A percentile compares a stretch with the other conserved stretches of the same genome.
Evolutionary conservation across 768 basidiomycete genomes (phyloP).

Genomic region (Leccinum boreale): DNA sequence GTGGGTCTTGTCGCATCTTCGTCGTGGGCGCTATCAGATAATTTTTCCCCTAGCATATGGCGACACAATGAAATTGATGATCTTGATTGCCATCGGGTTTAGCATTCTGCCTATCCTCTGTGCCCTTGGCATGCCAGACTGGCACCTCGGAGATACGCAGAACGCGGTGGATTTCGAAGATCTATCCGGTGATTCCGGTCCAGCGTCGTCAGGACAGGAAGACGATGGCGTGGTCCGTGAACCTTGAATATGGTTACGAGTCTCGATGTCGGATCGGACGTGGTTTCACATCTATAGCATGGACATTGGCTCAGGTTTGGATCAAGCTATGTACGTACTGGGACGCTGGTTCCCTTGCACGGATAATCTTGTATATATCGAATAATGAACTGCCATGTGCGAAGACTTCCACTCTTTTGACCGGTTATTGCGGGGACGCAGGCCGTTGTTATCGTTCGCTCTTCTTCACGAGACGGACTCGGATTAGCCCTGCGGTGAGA

Average conservation of each 20-base stretch:
- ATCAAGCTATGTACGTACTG: not conserved
- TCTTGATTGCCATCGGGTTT: slow-evolving; percentile 50
- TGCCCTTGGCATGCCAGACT: slow-evolving; percentile 60
- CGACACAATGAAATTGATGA: slow-evolving; percentile 56
- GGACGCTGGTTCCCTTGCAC: not conserved
- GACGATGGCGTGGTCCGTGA: not conserved
- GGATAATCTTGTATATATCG: not conserved
- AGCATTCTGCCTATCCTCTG: slow-evolving; percentile 57
- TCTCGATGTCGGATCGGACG: not conserved
- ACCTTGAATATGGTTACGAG: not conserved
- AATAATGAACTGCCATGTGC: not conserved
- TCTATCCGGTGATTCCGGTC: slow-evolving; percentile 11
- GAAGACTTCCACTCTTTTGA: not conserved
- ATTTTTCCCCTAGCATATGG: slow-evolving; percentile 39
- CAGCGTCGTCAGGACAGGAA: not conserved
- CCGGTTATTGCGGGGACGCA: not conserved
- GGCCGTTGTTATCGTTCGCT: not conserved
- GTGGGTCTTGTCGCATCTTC: slow-evolving; percentile 23
- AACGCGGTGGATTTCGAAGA: slow-evolving; percentile 56
- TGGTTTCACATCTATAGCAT: not conserved
- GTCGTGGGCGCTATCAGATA: not conserved
- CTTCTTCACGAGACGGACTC: no score
- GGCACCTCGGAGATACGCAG: slow-evolving; percentile 66
- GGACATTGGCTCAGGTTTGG: not conserved
- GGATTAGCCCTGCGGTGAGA: no score